phyloP scores from a whole-genome alignment of 2,329 filamentous ascomycete genomes.

The Zymoseptoria ardabiliae region DNA sequence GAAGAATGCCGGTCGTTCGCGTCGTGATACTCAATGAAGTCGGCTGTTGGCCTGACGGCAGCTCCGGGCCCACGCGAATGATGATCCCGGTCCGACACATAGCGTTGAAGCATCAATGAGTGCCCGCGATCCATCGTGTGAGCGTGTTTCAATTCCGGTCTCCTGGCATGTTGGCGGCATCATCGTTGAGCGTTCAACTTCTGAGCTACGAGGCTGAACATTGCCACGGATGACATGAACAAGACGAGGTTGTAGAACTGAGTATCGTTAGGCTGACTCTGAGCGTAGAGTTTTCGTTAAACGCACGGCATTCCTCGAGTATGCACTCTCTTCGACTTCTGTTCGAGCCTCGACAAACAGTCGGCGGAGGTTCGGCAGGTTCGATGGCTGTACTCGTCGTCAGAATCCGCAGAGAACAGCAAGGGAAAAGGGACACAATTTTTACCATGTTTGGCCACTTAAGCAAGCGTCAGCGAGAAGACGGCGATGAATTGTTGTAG shows the following conservation, averaged over 20 bases:
- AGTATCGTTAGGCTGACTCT: not conserved
- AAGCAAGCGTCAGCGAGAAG: not conserved
- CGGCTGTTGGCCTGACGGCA: no score
- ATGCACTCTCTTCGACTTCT: slow-evolving; percentile 87
- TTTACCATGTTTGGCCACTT: not conserved
- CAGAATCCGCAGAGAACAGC: not conserved
- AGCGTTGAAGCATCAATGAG: not conserved
- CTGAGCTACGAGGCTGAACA: slow-evolving; percentile 90
- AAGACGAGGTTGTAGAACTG: slow-evolving; percentile 97
- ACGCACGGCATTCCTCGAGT: slow-evolving; percentile 84
- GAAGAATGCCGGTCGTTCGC: not conserved
- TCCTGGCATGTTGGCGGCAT: not conserved
- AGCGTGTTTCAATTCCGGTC: not conserved
- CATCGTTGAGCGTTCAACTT: slow-evolving; percentile 52
- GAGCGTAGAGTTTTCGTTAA: not conserved
- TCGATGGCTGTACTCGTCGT: slow-evolving; percentile 48
- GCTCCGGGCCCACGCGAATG: not conserved
- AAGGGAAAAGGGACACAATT: not conserved
- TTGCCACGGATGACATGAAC: slow-evolving; percentile 91
- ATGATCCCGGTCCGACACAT: not conserved
- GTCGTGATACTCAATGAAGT: not conserved
- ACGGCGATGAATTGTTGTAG: not conserved
- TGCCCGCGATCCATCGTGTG: not conserved
- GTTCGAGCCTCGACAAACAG: slow-evolving; percentile 92
- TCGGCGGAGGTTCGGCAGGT: slow-evolving; percentile 86